Conservation (phyloP, 179 eudicot genomes). For the Actinidia polygama region DNA sequence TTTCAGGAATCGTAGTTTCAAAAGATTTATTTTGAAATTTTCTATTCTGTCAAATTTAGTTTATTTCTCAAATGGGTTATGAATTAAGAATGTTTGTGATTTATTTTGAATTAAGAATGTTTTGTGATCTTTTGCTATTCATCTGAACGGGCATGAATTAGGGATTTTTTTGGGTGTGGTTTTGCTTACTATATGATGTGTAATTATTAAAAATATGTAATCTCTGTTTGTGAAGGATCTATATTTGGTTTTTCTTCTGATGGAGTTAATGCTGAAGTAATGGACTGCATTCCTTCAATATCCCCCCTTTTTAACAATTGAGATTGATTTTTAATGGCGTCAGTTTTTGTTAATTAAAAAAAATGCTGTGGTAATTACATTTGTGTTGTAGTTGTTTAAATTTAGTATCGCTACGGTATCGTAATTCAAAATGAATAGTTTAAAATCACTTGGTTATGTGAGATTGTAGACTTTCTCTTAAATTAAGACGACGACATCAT, state of each 20-base stretch:
- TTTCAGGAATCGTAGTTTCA: slow-evolving; percentile 14
- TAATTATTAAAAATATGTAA: not conserved
- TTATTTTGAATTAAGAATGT: too few relatives aligned
- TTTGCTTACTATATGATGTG: not conserved
- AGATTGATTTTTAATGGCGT: not conserved
- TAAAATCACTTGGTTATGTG: too few relatives aligned
- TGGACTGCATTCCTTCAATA: not conserved
- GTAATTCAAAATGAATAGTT: too few relatives aligned
- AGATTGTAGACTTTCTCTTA: not conserved
- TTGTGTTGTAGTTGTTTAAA: too few relatives aligned
- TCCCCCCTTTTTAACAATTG: not conserved
- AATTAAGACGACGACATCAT: too few relatives aligned
- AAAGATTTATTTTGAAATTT: not conserved
- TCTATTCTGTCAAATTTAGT: slow-evolving; percentile 8
- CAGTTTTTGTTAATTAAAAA: not conserved
- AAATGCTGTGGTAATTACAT: too few relatives aligned
- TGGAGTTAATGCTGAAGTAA: not conserved
- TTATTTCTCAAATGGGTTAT: slow-evolving; percentile 21
- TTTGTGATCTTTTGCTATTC: slow-evolving; percentile 25
- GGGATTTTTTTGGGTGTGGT: not conserved
- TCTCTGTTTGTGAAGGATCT: not conserved
- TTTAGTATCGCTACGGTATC: too few relatives aligned
- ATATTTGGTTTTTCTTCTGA: not conserved
- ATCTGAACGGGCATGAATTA: not conserved
- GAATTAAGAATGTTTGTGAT: too few relatives aligned